These are phyloP conservation scores for Fusarium sp. DNA, from an alignment of 2,329 filamentous ascomycete genomes.

Conservation along the genomic window DNA sequence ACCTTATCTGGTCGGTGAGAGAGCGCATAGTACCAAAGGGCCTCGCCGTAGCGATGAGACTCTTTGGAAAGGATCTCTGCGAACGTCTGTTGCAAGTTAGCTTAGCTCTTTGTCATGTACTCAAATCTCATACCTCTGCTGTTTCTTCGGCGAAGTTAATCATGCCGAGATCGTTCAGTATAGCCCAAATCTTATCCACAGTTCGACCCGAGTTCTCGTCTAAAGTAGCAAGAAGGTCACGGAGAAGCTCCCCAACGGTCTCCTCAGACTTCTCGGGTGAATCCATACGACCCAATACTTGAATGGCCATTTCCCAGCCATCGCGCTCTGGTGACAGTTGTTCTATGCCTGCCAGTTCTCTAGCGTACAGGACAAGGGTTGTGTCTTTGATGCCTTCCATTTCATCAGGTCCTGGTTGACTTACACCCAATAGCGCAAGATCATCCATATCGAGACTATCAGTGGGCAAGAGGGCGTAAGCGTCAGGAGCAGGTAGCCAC, in stretches of 20 bases:
- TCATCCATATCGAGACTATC: conserved; percentile 85
- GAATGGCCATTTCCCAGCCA: conserved; percentile 91
- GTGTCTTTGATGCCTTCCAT: conserved; percentile 80
- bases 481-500: conserved; percentile 74
- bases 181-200: conserved; percentile 84
- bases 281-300: conserved; percentile 85
- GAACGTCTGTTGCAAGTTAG: conserved; percentile 73
- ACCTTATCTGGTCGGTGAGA: conserved; percentile 84
- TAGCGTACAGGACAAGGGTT: conserved; percentile 81
- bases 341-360: conserved; percentile 70
- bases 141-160: conserved; percentile 82
- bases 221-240: conserved; percentile 71
- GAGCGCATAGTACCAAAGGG: conserved; percentile 90
- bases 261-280: conserved; percentile 77
- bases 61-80: conserved; percentile 81
- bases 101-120: neutral
- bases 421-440: conserved; percentile 82
- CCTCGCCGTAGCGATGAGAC: conserved; percentile 84
- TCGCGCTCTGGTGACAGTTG: conserved; percentile 66
- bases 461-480: conserved; percentile 64
- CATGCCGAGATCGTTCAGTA: conserved; percentile 84
- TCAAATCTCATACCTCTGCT: conserved; percentile 74
- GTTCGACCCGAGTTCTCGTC: conserved; percentile 76
- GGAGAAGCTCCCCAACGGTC: conserved; percentile 79
- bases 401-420: conserved; percentile 68